Base-by-base conservation (phyloP, 2,329 filamentous ascomycete genomes). In the Colletotrichum orbiculare region DNA sequence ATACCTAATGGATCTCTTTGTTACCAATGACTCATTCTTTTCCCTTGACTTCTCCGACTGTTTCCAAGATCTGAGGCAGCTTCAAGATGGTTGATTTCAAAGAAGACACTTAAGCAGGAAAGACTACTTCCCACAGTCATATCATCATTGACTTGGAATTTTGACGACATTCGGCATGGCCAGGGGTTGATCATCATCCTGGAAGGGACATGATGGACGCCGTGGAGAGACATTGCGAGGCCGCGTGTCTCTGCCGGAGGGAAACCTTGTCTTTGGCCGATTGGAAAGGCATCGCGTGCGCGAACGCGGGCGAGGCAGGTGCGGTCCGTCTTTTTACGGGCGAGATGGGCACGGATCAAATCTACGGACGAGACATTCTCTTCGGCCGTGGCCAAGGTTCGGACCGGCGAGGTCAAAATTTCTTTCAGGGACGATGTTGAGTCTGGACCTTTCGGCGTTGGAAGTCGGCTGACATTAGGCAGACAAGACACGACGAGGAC, bases 1-100 rank as follows among this genome's bases (percentile, higher is more conserved):
- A 60, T 64, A 64, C 43, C 43, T 64, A 64, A 64, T 64, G 61
- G 46, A 64, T 49, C 60, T n/a, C 55, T 54, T 47, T 60, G 43
- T 60, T 49, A 60, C 13, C 39, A 54, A 25, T 35, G 39, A 35
- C 37, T 35, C 34, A 46, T 46, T 38, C 13, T 50, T 3, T 38
- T 49, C 45, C 49, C 46, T 49, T 43, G 45, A 25, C 15, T 5
- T 35, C 3, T 53, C 11, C 37, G 38, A 25, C 25, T 25, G 25
- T 25, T 5, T 5, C 25, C 25, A 25, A 25, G 25, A 25, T 25
- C 25, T 25, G 25, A 25, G 25, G 4, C 25, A 25, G 25, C 25
- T 25, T 25, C 25, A 5, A 25, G 25, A 4, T 25, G 1, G n/a
- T 6, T 17, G 43, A 33, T 33, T n/a, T 46, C 8, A 41, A 9